These are phyloP conservation scores for Neovahlkampfia damariscottae DNA, from an alignment of 78 protist genomes.

Conservation along the genomic window DNA sequence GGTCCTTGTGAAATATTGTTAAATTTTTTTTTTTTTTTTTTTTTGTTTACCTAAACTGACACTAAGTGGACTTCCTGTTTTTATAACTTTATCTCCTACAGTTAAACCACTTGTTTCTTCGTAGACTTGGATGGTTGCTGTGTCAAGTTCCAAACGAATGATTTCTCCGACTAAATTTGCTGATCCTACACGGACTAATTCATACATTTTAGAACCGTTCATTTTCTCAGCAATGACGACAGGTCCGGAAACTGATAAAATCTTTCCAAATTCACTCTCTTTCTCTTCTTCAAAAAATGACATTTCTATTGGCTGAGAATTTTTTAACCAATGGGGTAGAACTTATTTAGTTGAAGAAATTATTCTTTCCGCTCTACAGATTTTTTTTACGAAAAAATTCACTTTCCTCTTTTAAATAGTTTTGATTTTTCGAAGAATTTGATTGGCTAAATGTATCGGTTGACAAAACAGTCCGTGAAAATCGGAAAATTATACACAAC, in stretches of 20 bases:
- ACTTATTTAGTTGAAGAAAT: too few relatives aligned
- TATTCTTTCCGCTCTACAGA: too few relatives aligned
- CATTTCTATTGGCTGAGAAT: too few relatives aligned
- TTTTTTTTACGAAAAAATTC: too few relatives aligned
- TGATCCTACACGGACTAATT: conserved; percentile 98
- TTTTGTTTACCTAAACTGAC: conserved; percentile 98
- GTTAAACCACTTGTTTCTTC: conserved; percentile 99
- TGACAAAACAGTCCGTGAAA: too few relatives aligned
- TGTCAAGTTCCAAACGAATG: conserved; percentile 96
- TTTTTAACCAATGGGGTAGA: too few relatives aligned
- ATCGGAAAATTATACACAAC: too few relatives aligned
- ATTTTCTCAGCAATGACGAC: conserved; percentile 97
- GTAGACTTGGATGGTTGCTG: conserved; percentile 99
- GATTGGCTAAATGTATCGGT: too few relatives aligned
- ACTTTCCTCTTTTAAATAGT: too few relatives aligned
- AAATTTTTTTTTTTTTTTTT: too few relatives aligned
- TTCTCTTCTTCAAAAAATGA: conserved; percentile 8
- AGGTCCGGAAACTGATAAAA: conserved; percentile 93
- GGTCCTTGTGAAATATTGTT: too few relatives aligned
- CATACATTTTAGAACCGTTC: conserved; percentile 99
- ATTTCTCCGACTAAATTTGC: conserved; percentile 96
- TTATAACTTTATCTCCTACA: conserved; percentile 97
- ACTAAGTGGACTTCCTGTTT: conserved; percentile 97
- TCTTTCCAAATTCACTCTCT: neutral
- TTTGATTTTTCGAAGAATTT: too few relatives aligned